These are phyloP conservation scores for Skeletonema potamos DNA, from an alignment of 108 stramenopile species.

Conservation along the genomic window DNA sequence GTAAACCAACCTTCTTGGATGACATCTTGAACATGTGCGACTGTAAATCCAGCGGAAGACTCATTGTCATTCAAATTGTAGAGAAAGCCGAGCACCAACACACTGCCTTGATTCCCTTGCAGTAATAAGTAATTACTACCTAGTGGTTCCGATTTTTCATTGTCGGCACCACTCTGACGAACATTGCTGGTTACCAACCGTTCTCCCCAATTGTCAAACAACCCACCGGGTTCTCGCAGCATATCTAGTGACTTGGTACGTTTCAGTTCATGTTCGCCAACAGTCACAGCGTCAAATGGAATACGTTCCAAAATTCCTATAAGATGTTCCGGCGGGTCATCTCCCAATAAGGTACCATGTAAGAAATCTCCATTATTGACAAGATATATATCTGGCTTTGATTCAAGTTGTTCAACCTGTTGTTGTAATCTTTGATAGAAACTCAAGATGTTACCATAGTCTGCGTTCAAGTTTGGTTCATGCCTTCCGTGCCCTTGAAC, in stretches of 20 bases:
- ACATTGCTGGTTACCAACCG: conserved; percentile 74
- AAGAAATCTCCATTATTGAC: conserved; percentile 87
- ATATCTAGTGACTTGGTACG: conserved; percentile 34
- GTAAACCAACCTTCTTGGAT: conserved; percentile 65
- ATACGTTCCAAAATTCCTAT: conserved; percentile 68
- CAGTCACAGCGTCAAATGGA: conserved; percentile 71
- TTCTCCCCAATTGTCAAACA: conserved; percentile 71
- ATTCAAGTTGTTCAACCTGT: conserved; percentile 9
- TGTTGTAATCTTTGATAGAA: conserved; percentile 61
- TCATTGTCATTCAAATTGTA: conserved; percentile 57
- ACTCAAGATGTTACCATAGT: conserved; percentile 71
- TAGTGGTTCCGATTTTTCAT: conserved; percentile 31
- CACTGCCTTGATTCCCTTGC: conserved; percentile 50
- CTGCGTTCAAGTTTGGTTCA: conserved; percentile 59
- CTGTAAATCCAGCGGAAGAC: conserved; percentile 25
- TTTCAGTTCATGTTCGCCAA: conserved; percentile 83
- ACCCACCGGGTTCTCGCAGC: conserved; percentile 55
- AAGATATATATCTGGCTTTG: conserved; percentile 58
- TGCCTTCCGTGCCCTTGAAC: conserved; percentile 59
- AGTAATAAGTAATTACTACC: conserved; percentile 59
- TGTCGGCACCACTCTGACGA: conserved; percentile 3
- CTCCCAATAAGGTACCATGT: conserved; percentile 75
- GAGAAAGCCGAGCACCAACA: conserved; percentile 80
- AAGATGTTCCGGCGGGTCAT: conserved; percentile 52
- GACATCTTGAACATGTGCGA: conserved; percentile 51